Evolutionary conservation across 169 alveolate genomes (phyloP), one percentile per base, ranked within the genome.

Genomic region (Babesia gibsoni): DNA sequence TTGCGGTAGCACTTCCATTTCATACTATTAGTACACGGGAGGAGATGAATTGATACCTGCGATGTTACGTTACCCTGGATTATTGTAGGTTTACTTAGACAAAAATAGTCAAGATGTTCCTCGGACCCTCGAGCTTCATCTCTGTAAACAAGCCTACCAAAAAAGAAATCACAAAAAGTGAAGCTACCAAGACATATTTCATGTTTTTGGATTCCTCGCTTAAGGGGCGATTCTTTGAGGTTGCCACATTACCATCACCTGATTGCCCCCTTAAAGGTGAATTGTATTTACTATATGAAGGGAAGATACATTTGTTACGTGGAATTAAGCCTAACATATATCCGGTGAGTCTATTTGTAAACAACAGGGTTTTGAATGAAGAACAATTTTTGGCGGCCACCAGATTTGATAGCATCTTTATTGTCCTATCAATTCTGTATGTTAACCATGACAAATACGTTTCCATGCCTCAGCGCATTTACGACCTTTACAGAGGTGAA

Each of bases 271-370:
- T 9, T 3, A 48, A 48, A 0, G 23, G 53, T 6, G 57, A 41
- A 16, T 57, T 42, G 10, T 77, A 66, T 33, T 30, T 48, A 10
- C 20, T 67, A n/a, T 12, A 16, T 1, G 43, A 67, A 7, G 64
- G 43, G 30, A 67, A 32, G 52, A 22, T 77, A 7, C 67, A 23
- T 35, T 49, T 73, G 82, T 49, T 77, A 18, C 83, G 64, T 4
- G 86, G 82, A 42, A 77, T 77, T 39, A 36, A 36, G 3, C 86
- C 86, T 14, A 67, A 67, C 23, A 45, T 50, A 41, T 30, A 77
- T 22, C 73, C 65, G 6, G 86, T 77, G 35, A 67, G 82, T 52
- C 36, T 67, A 27, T 77, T 77, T 58, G 54, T 77, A 16, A 20
- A 45, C 58, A 37, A 77, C 29, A 14, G 16, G 58, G 41, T 77